These are phyloP conservation scores for Fermentozyma sake DNA, from an alignment of 1,139 yeast genomes.

Conservation along the genomic window DNA sequence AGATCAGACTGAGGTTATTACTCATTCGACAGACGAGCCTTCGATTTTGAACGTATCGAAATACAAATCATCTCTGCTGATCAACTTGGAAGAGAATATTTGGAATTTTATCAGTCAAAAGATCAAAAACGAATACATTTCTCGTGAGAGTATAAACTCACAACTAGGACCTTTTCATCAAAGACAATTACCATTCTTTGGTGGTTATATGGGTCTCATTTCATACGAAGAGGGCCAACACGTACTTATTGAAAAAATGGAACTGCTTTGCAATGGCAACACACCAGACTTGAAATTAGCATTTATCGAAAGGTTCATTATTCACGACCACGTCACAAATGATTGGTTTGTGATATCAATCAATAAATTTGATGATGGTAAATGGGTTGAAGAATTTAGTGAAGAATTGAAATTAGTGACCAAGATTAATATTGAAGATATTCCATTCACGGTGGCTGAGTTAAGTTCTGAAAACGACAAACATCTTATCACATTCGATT, in stretches of 20 bases:
- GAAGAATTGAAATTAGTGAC: constrained; percentile 7
- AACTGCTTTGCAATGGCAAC: constrained; percentile 27
- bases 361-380: constrained; percentile 17
- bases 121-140: constrained; percentile 32
- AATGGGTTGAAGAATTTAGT: constrained; percentile 31
- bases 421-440: constrained; percentile 13
- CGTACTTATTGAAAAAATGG: constrained; percentile 29
- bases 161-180: constrained; percentile 8
- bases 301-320: constrained; percentile 62
- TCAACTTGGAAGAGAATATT: constrained; percentile 14
- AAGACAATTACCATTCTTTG: constrained; percentile 63
- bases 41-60: constrained; percentile 15
- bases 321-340: constrained; percentile 46
- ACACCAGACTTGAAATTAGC: constrained; percentile 75
- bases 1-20: constrained; percentile 51
- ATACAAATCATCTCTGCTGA: constrained; percentile 13
- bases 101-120: constrained; percentile 50
- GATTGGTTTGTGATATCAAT: constrained; percentile 56
- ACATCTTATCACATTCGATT: constrained; percentile 29
- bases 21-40: constrained; percentile 55
- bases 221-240: constrained; percentile 81
- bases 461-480: constrained; percentile 18
- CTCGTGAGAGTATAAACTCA: constrained; percentile 10
- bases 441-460: constrained; percentile 26
- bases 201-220: constrained; percentile 82